phyloP scores from a whole-genome alignment of 2,329 filamentous ascomycete genomes.

The Raffaelea arxii region DNA sequence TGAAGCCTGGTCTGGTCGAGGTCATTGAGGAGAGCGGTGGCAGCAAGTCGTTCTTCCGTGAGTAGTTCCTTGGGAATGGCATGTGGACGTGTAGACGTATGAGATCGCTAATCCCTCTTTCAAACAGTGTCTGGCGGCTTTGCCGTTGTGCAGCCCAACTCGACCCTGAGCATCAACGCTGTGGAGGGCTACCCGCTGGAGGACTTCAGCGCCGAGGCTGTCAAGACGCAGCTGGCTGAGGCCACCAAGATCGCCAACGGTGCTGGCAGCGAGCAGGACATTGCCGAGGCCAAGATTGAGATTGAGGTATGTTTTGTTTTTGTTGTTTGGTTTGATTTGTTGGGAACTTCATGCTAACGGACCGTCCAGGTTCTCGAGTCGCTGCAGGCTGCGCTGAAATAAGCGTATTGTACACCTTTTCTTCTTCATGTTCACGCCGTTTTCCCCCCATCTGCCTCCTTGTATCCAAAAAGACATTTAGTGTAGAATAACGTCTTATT shows the following conservation, averaged over 20 bases:
- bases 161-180: constrained; percentile 92
- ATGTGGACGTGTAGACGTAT: neutral
- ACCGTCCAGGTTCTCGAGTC: constrained; percentile 64
- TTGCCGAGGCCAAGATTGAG: constrained; percentile 98
- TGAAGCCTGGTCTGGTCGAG: constrained; percentile 93
- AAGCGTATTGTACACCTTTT: constrained; percentile 23
- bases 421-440: neutral
- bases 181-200: constrained; percentile 91
- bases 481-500: constrained; percentile 28
- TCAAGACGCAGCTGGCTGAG: constrained; percentile 84
- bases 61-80: constrained; percentile 26
- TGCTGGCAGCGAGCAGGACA: constrained; percentile 88
- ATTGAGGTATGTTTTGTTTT: constrained; percentile 61
- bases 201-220: constrained; percentile 88
- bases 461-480: constrained; percentile 11
- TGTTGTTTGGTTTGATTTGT: neutral
- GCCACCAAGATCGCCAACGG: constrained; percentile 91
- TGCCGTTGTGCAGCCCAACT: constrained; percentile 92
- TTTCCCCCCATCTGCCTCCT: neutral
- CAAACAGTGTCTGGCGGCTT: constrained; percentile 84
- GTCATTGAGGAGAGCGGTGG: constrained; percentile 85
- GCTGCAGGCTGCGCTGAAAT: constrained; percentile 73
- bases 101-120: neutral
- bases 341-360: neutral
- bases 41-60: constrained; percentile 98